These are phyloP conservation scores for Lignosus rhinocerotis DNA, from an alignment of 1,284 basidiomycete genomes.

Conservation along the genomic window DNA sequence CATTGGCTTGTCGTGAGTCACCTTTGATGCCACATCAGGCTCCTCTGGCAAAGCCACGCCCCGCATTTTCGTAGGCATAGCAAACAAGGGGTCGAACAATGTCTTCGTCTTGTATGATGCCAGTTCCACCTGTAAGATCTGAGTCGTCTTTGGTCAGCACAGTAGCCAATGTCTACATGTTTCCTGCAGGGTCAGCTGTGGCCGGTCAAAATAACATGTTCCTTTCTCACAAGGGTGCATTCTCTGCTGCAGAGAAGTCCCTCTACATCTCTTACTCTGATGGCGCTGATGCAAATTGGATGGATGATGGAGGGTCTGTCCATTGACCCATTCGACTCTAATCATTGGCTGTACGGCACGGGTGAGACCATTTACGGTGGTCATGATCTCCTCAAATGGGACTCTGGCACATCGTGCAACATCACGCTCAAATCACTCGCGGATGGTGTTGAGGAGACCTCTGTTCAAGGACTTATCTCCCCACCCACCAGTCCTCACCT, in stretches of 20 bases:
- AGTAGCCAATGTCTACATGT: neutral
- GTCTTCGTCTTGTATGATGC: slow-evolving; percentile 58
- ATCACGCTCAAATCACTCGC: slow-evolving; percentile 60
- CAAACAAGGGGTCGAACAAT: slow-evolving; percentile 52
- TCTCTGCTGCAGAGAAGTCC: slow-evolving; percentile 55
- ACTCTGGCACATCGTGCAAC: slow-evolving; percentile 47
- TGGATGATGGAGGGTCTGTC: slow-evolving; percentile 49
- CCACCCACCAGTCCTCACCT: slow-evolving; percentile 48
- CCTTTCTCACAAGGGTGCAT: slow-evolving; percentile 64
- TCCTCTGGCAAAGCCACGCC: slow-evolving; percentile 52
- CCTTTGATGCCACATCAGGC: slow-evolving; percentile 62
- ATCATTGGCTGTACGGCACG: slow-evolving; percentile 70
- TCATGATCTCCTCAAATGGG: slow-evolving; percentile 57
- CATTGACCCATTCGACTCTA: slow-evolving; percentile 64
- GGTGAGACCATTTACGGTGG: slow-evolving; percentile 62
- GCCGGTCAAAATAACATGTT: slow-evolving; percentile 57
- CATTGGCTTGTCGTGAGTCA: slow-evolving; percentile 63
- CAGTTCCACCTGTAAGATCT: slow-evolving; percentile 51
- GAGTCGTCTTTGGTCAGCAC: neutral
- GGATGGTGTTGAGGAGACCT: slow-evolving; percentile 64
- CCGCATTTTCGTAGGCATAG: slow-evolving; percentile 68
- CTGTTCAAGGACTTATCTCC: slow-evolving; percentile 56
- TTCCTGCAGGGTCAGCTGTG: slow-evolving; percentile 50
- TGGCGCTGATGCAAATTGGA: slow-evolving; percentile 42
- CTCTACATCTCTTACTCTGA: slow-evolving; percentile 60